These are phyloP conservation scores for Phaeoacremonium minimum DNA, from an alignment of 2,329 filamentous ascomycete species.

Conservation along the genomic window DNA sequence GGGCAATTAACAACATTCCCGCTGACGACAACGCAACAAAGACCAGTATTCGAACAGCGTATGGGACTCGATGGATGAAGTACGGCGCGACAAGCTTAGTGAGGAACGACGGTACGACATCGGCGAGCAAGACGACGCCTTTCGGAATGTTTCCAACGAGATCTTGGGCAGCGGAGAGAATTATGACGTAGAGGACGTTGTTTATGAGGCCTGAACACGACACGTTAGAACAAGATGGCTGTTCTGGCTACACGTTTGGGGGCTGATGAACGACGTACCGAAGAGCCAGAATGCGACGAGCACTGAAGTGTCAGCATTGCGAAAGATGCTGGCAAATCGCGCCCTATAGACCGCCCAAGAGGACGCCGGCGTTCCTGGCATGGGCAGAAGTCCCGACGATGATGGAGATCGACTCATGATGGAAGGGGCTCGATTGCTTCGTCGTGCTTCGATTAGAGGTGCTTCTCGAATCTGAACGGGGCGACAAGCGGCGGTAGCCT, in stretches of 20 bases:
- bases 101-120: slow-evolving; percentile 84
- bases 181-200: slow-evolving; percentile 96
- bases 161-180: slow-evolving; percentile 91
- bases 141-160: slow-evolving; percentile 90
- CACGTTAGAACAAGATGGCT: too few species aligned
- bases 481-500: too few species aligned
- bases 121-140: slow-evolving; percentile 85
- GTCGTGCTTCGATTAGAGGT: too few species aligned
- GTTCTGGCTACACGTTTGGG: too few species aligned
- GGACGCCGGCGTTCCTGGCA: slow-evolving; percentile 55
- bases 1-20: slow-evolving; percentile 86
- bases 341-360: slow-evolving; percentile 73
- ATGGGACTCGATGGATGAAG: slow-evolving; percentile 86
- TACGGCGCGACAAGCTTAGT: slow-evolving; percentile 89
- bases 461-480: too few species aligned
- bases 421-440: too few species aligned
- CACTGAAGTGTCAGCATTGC: slow-evolving; percentile 66
- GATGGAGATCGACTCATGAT: slow-evolving; percentile 35
- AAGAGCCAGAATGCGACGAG: slow-evolving; percentile 89
- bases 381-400: slow-evolving; percentile 43
- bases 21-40: slow-evolving; percentile 72
- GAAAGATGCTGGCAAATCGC: slow-evolving; percentile 59
- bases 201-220: slow-evolving; percentile 73
- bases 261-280: slow-evolving; percentile 50
- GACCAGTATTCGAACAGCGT: slow-evolving; percentile 66